phyloP scores from a whole-genome alignment of 2,329 filamentous ascomycete genomes.

The Podosphaera fusca region DNA sequence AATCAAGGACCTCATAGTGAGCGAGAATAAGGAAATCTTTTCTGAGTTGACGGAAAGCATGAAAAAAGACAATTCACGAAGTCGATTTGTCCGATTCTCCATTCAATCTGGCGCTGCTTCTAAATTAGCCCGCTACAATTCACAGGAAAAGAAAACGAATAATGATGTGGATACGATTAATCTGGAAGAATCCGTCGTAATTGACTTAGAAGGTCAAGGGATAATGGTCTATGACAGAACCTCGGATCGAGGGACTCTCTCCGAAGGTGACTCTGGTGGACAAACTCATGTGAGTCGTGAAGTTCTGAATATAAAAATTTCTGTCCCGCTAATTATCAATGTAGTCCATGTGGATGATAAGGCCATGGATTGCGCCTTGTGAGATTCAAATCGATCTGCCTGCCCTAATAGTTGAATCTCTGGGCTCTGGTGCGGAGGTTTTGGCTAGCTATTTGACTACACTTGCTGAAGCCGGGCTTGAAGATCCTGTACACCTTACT shows the following conservation, averaged over 20 bases:
- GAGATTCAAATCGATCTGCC: constrained; percentile 95
- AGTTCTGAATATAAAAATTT: neutral
- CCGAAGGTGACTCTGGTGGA: constrained; percentile 34
- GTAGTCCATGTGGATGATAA: constrained; percentile 99
- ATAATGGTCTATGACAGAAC: constrained; percentile 93
- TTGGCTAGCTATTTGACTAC: constrained; percentile 81
- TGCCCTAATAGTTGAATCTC: constrained; percentile 65
- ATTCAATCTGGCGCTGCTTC: constrained; percentile 47
- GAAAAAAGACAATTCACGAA: constrained; percentile 79
- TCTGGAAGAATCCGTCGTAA: constrained; percentile 24
- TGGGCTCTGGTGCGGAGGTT: constrained; percentile 85
- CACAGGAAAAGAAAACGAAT: constrained; percentile 11
- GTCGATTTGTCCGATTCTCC: constrained; percentile 68
- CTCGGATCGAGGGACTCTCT: neutral
- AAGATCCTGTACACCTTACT: constrained; percentile 52
- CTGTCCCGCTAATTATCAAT: constrained; percentile 5
- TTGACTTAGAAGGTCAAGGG: constrained; percentile 83
- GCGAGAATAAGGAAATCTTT: constrained; percentile 60
- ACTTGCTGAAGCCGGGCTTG: constrained; percentile 61
- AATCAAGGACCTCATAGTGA: constrained; percentile 59
- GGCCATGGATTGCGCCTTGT: constrained; percentile 65
- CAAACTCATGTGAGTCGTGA: constrained; percentile 60
- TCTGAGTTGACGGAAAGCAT: constrained; percentile 67
- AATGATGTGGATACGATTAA: constrained; percentile 14
- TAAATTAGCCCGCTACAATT: constrained; percentile 27